Conservation (phyloP, 768 basidiomycete species). For the Gyrodon lividus region DNA sequence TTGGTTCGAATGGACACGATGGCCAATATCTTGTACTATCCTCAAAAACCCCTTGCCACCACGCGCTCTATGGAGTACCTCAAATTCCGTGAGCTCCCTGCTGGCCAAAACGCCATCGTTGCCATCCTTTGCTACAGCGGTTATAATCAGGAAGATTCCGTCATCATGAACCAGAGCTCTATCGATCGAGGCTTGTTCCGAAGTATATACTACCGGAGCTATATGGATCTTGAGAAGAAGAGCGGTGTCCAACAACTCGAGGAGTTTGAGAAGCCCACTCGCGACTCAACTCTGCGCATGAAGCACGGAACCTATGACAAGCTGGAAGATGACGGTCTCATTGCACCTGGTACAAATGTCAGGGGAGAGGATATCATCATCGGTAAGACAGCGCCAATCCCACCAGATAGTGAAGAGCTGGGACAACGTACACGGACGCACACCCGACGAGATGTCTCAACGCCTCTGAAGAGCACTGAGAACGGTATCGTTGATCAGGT, state of each 20-base stretch:
- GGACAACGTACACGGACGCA: conserved; percentile 94
- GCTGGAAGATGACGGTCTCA: conserved; percentile 92
- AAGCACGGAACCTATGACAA: conserved; percentile 99
- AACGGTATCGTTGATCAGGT: conserved; percentile 98
- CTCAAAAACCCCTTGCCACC: conserved; percentile 97
- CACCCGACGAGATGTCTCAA: conserved; percentile 93
- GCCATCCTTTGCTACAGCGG: conserved; percentile 98
- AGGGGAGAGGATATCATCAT: conserved; percentile 98
- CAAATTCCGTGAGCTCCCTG: conserved; percentile 96
- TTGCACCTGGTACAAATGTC: conserved; percentile 93
- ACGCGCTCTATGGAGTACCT: conserved; percentile 99
- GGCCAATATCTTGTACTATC: conserved; percentile 99
- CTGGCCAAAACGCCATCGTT: conserved; percentile 98
- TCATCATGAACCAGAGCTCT: conserved; percentile 99
- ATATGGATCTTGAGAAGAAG: conserved; percentile 98
- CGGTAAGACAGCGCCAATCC: conserved; percentile 97
- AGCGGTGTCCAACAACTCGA: conserved; percentile 89
- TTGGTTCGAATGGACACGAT: conserved; percentile 99
- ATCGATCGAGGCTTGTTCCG: conserved; percentile 98
- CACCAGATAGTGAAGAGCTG: conserved; percentile 94
- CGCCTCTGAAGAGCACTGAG: conserved; percentile 96
- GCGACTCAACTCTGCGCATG: conserved; percentile 91
- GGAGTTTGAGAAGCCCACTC: conserved; percentile 94
- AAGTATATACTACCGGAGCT: conserved; percentile 97
- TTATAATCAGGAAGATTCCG: conserved; percentile 99